Conservation (phyloP, 2,329 filamentous ascomycete species). For the Lomentospora prolificans region DNA sequence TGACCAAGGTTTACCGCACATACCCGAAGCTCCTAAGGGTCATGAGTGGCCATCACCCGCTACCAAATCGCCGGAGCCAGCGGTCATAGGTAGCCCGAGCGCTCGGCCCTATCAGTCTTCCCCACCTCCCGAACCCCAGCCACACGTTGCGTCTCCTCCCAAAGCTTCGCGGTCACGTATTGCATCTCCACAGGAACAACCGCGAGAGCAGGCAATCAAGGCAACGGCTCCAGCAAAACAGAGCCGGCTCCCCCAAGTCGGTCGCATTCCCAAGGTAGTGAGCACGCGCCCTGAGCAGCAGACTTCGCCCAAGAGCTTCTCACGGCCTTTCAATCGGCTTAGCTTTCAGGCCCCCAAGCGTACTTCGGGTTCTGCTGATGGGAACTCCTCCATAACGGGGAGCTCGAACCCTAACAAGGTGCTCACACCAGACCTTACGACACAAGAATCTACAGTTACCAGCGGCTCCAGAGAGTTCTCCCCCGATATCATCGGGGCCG, state of each 20-base stretch:
- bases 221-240: slow-evolving; percentile 14
- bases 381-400: slow-evolving; percentile 24
- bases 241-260: slow-evolving; percentile 68
- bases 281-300: slow-evolving; percentile 57
- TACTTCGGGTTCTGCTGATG: slow-evolving; percentile 16
- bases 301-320: slow-evolving; percentile 71
- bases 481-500: slow-evolving; percentile 19
- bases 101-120: not conserved
- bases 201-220: not conserved
- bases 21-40: not conserved
- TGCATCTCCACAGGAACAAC: not conserved
- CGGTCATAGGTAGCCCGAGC: not conserved
- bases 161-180: not conserved
- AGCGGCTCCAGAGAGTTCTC: slow-evolving; percentile 21
- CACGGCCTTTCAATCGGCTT: slow-evolving; percentile 61
- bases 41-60: slow-evolving; percentile 2
- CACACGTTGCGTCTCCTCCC: not conserved
- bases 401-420: slow-evolving; percentile 34
- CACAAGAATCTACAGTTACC: slow-evolving; percentile 24
- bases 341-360: slow-evolving; percentile 30
- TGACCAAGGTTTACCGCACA: not conserved
- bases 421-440: slow-evolving; percentile 27
- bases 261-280: slow-evolving; percentile 75
- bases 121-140: not conserved
- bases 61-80: slow-evolving; percentile 8